Base-by-base conservation (phyloP, 169 alveolate species). In the Fabrea salina region DNA sequence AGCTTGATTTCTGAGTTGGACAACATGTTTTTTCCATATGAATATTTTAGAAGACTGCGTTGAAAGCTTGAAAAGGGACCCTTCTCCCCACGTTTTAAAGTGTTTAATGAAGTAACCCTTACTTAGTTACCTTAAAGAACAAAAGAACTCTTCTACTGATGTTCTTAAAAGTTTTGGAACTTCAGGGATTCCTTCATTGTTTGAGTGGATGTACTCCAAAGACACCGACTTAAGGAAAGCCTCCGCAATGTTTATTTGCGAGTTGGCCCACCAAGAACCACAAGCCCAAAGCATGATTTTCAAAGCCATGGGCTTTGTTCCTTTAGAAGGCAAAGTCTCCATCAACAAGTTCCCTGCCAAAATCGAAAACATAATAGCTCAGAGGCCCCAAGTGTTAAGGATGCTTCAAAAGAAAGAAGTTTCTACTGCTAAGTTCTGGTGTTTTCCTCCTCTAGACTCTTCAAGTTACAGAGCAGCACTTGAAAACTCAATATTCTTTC, bases 11-110 rank as follows among this genome's bases (percentile, higher is more conserved):
- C n/a, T n/a, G n/a, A n/a, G n/a, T n/a, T n/a, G n/a, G n/a, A n/a
- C n/a, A n/a, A n/a, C n/a, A n/a, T n/a, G n/a, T n/a, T n/a, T n/a
- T n/a, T n/a, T n/a, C n/a, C n/a, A n/a, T n/a, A 61, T 61, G 74
- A 61, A 37, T 37, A 37, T 61, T 8, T 61, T 61, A 61, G 74
- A 61, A 1, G 74, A 61, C 74, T 61, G 74, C 25, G 74, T 61
- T 11, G 39, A 27, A 35, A 32, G 51, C 1, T 51, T 61, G 7
- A 16, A 25, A 25, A 27, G 54, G 11, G 0, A 51, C 2, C 74
- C 74, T 32, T 61, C 74, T 37, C 50, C 74, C 11, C 16, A 61
- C 39, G 74, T 61, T 1, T 13, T 61, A 27, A 22, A 35, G 4
- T 61, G 74, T 4, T 8, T 61, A 8, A 33, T 61, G 25, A 37